These are phyloP conservation scores for Trypanosoma platydactyli DNA, from an alignment of 208 protist genomes.

Conservation along the genomic window DNA sequence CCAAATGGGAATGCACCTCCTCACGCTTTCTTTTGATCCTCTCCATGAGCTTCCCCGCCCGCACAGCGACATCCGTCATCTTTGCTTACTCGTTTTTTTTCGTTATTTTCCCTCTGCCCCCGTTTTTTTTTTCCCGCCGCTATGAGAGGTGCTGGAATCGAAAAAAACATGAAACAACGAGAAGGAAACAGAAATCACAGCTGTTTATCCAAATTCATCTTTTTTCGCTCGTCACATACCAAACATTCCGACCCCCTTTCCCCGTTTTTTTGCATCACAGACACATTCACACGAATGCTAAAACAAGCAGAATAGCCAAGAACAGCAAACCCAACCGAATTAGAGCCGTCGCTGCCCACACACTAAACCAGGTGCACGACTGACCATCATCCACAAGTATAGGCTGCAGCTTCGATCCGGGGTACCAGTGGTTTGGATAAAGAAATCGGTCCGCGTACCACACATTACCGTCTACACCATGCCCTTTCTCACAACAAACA, in stretches of 20 bases:
- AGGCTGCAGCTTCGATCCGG: conserved; percentile 27
- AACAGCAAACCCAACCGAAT: conserved; percentile 4
- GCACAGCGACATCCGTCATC: conserved; percentile 21
- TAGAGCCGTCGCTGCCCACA: conserved; percentile 8
- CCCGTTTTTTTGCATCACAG: conserved; percentile 1
- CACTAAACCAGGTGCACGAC: conserved; percentile 19
- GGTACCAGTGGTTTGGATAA: conserved; percentile 84
- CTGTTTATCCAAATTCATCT: background rate
- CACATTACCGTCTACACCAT: conserved; percentile 56
- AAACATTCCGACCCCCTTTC: background rate
- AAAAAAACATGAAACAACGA: conserved; percentile 2
- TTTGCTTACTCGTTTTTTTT: background rate
- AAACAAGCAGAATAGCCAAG: conserved; percentile 17
- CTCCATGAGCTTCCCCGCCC: conserved; percentile 30
- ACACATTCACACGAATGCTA: conserved; percentile 5
- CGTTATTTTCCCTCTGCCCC: background rate
- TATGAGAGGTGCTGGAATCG: background rate
- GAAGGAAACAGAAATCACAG: conserved; percentile 3
- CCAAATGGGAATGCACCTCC: conserved; percentile 53
- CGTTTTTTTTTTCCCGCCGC: background rate
- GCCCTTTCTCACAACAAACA: conserved; percentile 30
- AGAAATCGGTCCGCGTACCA: conserved; percentile 78
- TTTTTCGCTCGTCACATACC: too few species aligned
- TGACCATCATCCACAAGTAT: conserved; percentile 30
- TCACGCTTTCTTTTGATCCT: conserved; percentile 58